Evolutionary conservation across 164 flowering plant species (phyloP).

Genomic region (Dillenia suffruticosa): DNA sequence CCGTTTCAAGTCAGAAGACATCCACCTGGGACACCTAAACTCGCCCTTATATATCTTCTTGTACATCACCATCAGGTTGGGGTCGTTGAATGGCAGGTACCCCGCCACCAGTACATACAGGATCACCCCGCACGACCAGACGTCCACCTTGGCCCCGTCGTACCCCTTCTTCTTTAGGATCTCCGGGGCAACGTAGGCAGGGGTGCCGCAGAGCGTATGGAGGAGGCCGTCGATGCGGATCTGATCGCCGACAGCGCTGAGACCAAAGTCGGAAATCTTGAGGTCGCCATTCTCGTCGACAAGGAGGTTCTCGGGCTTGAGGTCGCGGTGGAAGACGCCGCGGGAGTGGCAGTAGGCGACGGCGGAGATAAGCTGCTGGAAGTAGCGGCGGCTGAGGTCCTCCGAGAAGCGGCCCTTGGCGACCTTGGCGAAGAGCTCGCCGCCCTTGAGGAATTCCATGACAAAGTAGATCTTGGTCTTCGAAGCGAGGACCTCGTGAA

Average conservation of each 20-base stretch:
- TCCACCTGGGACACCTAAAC: conserved; percentile 61
- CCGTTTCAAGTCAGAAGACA: conserved; percentile 46
- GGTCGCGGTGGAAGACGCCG: conserved; percentile 66
- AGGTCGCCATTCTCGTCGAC: conserved; percentile 56
- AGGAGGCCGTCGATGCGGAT: conserved; percentile 41
- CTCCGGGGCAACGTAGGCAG: conserved; percentile 77
- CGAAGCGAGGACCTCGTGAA: conserved; percentile 59
- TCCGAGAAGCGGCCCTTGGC: conserved; percentile 54
- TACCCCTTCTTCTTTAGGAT: conserved; percentile 50
- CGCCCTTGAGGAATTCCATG: conserved; percentile 62
- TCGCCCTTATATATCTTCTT: conserved; percentile 65
- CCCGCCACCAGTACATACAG: conserved; percentile 60
- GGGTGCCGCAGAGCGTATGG: conserved; percentile 69
- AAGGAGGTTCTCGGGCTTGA: conserved; percentile 65
- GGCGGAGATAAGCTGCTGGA: conserved; percentile 65
- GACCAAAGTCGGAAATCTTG: conserved; percentile 70
- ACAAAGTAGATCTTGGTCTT: conserved; percentile 55
- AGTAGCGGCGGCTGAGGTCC: conserved; percentile 43
- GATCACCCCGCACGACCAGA: conserved; percentile 73
- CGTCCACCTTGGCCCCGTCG: conserved; percentile 62
- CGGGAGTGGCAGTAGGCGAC: conserved; percentile 54
- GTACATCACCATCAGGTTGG: conserved; percentile 66
- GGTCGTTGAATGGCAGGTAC: conserved; percentile 62
- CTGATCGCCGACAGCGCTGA: conserved; percentile 55
- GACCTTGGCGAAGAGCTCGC: conserved; percentile 57